Evolutionary conservation across 2,329 filamentous ascomycete genomes (phyloP), one percentile per base, ranked within the genome.

Genomic region (Diaporthe ilicicola): DNA sequence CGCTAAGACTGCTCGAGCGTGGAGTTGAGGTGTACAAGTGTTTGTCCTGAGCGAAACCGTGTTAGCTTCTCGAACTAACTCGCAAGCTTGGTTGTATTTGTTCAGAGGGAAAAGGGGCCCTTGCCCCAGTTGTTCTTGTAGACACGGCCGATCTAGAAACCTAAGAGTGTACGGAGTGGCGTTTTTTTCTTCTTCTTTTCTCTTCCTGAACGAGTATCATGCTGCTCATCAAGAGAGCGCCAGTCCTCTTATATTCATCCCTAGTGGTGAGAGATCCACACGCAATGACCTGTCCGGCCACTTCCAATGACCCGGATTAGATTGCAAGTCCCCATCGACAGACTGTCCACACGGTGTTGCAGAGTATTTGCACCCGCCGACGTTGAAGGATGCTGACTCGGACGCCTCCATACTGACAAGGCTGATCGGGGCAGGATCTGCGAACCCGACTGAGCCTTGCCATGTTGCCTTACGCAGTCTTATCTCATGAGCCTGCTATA

Each of bases 371-470:
- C 13, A 59, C 37, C 55, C n/a, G 37, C 55, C 34, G 27, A 59
- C 10, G 3, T 29, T 10, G 27, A 32, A 37, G 39, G 24, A 2
- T 22, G 9, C 39, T 61, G 56, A 61, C 56, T 61, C 56, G 56
- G 24, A 46, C 17, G 56, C 24, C 24, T n/a, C 39, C 39, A 61
- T 32, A 32, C 29, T 4, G 24, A 44, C 24, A 39, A 32, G 56
- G 56, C 56, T 46, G 37, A 32, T 46, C 56, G 32, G 56, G 24
- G 32, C 29, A 32, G 44, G 56, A 61, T 46, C 56, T 61, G 39
- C 39, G 37, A 61, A 13, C 27, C 27, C 15, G 39, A 13, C 24
- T 29, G 4, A 46, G 56, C 39, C 56, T 46, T 32, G 56, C 56
- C 10, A 3, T 22, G 29, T 22, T 32, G 19, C 12, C 44, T 46